Evolutionary conservation across 331 rosid species (phyloP), one percentile per base, ranked within the genome.

Genomic region (Prunus yedoensis): DNA sequence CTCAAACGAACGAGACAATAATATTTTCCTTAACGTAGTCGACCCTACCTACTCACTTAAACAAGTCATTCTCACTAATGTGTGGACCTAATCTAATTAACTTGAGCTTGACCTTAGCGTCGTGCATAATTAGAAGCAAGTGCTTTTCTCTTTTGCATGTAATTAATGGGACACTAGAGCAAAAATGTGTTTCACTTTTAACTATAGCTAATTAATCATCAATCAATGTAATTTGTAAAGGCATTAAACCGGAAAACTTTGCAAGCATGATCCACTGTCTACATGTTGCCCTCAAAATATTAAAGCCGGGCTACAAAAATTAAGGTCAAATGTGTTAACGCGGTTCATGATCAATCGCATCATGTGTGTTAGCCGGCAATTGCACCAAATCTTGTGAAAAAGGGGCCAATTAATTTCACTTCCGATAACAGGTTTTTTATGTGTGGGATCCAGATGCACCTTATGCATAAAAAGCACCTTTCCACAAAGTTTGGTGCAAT

Each of bases 181-280:
- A 17, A 58, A 58, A 73, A 16, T 73, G 14, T 59, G 58, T 45
- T 73, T 73, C 18, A 43, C 77, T 21, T 58, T 73, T 73, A 73
- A 25, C 68, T 47, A 2, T 2, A 47, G 15, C 51, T 61, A 45
- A 59, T 59, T 17, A 59, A 59, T 73, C 46, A 45, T 73, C 30
- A 58, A 59, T 46, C 46, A 59, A 10, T 58, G 32, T 14, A 28
- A 61, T 28, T 18, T 58, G 63, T 38, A 38, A 71, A 56, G 21
- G 54, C 23, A 71, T 23, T 28, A 71, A 25, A 73, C 13, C 13
- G 12, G 67, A 73, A 25, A 58, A 27, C 57, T 10, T 73, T 58
- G 57, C 57, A 59, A 73, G 57, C 58, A 73, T 45, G 45, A 59
- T 73, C 58, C 43, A 38, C 9, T 38, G 43, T 38, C 35, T 57